phyloP scores from a whole-genome alignment of 78 protist genomes.

The Planoprotostelium fungivorum region DNA sequence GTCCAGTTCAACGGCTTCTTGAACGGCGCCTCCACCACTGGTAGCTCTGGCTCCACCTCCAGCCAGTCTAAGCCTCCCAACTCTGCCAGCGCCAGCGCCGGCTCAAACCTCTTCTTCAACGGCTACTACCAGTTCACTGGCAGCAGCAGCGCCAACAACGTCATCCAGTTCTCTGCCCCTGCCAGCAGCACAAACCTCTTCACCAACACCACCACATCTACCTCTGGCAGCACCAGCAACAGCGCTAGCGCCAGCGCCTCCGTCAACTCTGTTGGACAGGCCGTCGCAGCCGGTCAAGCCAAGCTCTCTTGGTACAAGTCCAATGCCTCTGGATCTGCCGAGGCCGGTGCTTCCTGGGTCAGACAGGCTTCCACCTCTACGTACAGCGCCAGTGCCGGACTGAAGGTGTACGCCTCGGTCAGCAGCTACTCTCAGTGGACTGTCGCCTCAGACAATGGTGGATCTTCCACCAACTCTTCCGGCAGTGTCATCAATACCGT shows the following conservation, averaged over 20 bases:
- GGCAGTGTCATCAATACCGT: no score
- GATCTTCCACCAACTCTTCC: no score
- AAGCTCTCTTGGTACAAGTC: background rate
- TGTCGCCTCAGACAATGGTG: no score
- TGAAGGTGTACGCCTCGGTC: background rate
- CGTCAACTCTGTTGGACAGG: background rate
- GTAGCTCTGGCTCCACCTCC: background rate
- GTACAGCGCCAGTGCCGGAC: background rate
- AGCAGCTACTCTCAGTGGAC: background rate
- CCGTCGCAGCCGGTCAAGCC: background rate
- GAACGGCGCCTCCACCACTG: background rate
- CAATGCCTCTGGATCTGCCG: background rate
- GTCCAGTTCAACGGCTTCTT: background rate
- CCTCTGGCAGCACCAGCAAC: no score
- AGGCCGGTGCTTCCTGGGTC: background rate
- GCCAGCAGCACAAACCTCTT: background rate
- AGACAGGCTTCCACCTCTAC: background rate
- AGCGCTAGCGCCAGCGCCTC: background rate
- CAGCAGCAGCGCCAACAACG: background rate
- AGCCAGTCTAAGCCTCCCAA: no score
- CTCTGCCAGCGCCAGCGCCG: background rate
- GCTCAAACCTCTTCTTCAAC: background rate
- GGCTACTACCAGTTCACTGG: background rate
- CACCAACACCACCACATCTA: background rate
- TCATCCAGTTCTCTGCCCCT: background rate